A percentile compares a stretch with the other conserved stretches of the same genome.
phyloP scores from a whole-genome alignment of 164 flowering plant species.

The Magnolia officinalis region DNA sequence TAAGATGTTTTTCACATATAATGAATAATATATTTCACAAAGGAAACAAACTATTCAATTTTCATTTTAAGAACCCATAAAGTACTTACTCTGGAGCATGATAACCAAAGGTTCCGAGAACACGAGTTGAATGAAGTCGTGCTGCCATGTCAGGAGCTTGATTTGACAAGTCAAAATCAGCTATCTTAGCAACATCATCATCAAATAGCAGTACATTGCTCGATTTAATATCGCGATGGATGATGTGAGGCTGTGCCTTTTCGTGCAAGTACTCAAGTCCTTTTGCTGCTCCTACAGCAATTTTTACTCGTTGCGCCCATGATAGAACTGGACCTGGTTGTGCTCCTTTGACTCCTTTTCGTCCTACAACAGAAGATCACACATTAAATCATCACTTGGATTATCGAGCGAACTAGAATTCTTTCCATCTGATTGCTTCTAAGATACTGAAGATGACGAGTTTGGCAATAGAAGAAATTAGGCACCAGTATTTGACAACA shows the following conservation, averaged over 20 bases:
- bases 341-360: conserved; percentile 90
- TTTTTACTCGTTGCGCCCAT: conserved; percentile 82
- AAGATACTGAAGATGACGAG: no score
- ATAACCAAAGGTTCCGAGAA: conserved; percentile 91
- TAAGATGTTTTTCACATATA: background rate
- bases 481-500: no score
- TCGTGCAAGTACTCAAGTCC: conserved; percentile 89
- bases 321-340: conserved; percentile 83
- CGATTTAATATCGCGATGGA: conserved; percentile 89
- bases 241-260: conserved; percentile 68
- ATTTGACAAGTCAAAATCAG: conserved; percentile 85
- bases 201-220: conserved; percentile 83
- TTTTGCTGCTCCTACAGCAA: conserved; percentile 94
- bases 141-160: conserved; percentile 94
- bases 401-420: background rate
- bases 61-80: conserved; percentile 1
- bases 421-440: background rate
- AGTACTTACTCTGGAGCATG: conserved; percentile 88
- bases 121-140: conserved; percentile 92
- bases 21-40: background rate
- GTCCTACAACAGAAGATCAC: conserved; percentile 35
- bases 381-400: background rate
- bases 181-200: conserved; percentile 81
- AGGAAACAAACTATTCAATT: background rate
- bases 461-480: no score